Evolutionary conservation across 2,329 filamentous ascomycete genomes (phyloP).

Genomic region (Endoconidiophora polonica): DNA sequence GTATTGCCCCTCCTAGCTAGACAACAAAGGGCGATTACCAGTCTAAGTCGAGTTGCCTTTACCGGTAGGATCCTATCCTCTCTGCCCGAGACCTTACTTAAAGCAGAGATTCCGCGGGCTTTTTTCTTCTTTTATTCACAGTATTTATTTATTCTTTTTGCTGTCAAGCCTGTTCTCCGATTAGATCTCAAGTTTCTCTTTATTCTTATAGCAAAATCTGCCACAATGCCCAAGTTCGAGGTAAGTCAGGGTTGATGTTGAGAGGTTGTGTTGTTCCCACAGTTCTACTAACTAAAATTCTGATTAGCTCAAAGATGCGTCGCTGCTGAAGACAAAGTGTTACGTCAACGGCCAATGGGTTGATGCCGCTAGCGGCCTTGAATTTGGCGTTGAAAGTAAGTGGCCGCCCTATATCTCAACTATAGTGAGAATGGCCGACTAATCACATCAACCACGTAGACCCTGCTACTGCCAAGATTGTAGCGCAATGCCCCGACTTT

Average conservation of each 20-base stretch:
- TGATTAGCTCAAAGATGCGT: slow-evolving; percentile 41
- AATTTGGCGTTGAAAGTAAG: slow-evolving; percentile 50
- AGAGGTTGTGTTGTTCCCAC: background rate
- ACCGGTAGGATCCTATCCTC: background rate
- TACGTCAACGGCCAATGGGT: slow-evolving; percentile 71
- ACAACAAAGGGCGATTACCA: too few species aligned
- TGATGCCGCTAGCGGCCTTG: slow-evolving; percentile 51
- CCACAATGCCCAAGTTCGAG: slow-evolving; percentile 4
- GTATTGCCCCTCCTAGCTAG: too few species aligned
- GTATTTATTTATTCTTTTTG: background rate
- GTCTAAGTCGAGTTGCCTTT: background rate
- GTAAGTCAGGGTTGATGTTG: background rate
- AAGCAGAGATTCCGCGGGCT: background rate
- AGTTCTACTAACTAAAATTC: background rate
- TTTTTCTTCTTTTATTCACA: background rate
- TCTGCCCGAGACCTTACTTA: too few species aligned
- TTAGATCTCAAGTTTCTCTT: background rate
- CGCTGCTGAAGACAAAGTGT: slow-evolving; percentile 50
- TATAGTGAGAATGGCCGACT: background rate
- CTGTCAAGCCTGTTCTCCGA: background rate
- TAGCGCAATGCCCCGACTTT: slow-evolving; percentile 60
- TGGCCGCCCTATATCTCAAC: background rate
- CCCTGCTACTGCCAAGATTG: slow-evolving; percentile 51
- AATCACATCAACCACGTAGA: slow-evolving; percentile 27
- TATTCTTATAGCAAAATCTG: background rate